Evolutionary conservation across 768 basidiomycete genomes (phyloP), one percentile per base, ranked within the genome.

Genomic region (Rhizopogon vulgaris): DNA sequence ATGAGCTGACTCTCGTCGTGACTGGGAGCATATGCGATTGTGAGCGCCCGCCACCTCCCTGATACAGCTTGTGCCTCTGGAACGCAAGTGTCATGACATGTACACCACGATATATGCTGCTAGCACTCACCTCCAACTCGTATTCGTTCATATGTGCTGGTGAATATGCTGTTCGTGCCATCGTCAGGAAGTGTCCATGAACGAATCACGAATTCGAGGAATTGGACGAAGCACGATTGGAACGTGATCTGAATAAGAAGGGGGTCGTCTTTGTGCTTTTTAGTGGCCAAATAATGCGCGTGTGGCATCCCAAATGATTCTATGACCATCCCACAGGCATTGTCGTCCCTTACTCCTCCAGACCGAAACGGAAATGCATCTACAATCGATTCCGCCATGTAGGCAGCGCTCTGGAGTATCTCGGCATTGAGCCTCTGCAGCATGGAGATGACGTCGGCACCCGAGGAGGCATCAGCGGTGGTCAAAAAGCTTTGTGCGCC

Each of bases 401-500:
- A 70, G 0, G 75, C 74, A 3, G 78, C 74, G 14, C 71, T 72
- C 56, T 81, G 77, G 32, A 71, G 70, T 28, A 79, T 74, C 52
- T 73, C 73, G 6, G 73, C 62, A 47, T 80, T 77, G n/a, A 82
- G 61, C 15, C 65, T 64, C 43, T 73, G 69, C 12, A 82, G 63
- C 58, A 75, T 70, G 2, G 53, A 59, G 25, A 73, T 65, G 14
- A 80, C 71, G 22, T 83, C 78, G 4, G 71, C 71, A 1, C 70
- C 71, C 3, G 79, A 73, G 39, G 72, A 63, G 0, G 62, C 41
- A 52, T 82, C 79, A 0, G 71, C 72, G 18, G 69, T 75, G 3
- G 70, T 69, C 45, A 78, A 64, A 67, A 78, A 81, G 40, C 64
- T 69, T 56, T 77, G 77, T 6, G 73, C 73, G 6, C 71, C 74